These are phyloP conservation scores for Citrus mangshanensis DNA, from an alignment of 345 rosid species.

Conservation along the genomic window DNA sequence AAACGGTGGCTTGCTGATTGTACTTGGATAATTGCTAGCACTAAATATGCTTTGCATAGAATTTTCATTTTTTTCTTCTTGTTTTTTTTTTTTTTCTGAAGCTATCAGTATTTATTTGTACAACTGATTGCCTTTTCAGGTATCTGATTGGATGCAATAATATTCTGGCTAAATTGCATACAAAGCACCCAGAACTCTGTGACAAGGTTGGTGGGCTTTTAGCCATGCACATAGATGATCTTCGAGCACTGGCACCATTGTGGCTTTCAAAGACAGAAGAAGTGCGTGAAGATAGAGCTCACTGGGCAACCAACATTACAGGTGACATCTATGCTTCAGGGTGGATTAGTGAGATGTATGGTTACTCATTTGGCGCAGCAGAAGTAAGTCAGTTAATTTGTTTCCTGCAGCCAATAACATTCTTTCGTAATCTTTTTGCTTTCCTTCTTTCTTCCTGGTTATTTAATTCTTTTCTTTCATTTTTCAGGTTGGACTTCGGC, in stretches of 20 bases:
- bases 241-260: conserved; percentile 78
- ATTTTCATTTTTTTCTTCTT: neutral
- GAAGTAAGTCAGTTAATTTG: conserved; percentile 47
- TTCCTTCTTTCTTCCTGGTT: neutral
- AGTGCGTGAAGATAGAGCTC: conserved; percentile 87
- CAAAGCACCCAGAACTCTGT: conserved; percentile 76
- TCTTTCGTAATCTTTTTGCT: neutral
- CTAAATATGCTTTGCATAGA: neutral
- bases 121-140: conserved; percentile 33
- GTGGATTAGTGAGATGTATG: conserved; percentile 99
- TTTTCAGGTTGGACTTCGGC: conserved; percentile 86
- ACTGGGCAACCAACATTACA: conserved; percentile 91
- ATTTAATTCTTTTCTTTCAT: conserved; percentile 13
- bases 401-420: neutral
- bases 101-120: neutral
- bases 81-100: neutral
- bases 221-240: conserved; percentile 97
- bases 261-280: conserved; percentile 99
- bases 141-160: conserved; percentile 95
- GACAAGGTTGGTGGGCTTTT: conserved; percentile 99
- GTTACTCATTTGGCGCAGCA: conserved; percentile 99
- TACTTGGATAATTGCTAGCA: conserved; percentile 1
- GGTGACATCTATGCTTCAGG: conserved; percentile 96
- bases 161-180: conserved; percentile 77
- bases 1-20: neutral